Conservation (phyloP, 2,329 filamentous ascomycete genomes). For the Gaeumannomyces sp. region DNA sequence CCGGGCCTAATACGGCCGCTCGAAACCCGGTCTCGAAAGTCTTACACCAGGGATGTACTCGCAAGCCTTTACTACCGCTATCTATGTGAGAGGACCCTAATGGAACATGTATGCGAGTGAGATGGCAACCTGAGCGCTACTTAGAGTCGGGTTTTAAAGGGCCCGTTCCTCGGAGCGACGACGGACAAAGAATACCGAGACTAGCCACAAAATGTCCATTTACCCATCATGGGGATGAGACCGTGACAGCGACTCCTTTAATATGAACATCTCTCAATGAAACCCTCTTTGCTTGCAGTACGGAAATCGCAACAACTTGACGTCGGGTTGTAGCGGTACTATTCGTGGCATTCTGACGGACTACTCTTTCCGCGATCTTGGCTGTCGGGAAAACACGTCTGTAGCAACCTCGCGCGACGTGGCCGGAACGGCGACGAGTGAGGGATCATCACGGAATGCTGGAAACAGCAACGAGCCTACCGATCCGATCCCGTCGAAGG, state of each 20-base stretch:
- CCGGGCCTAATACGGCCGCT: no score
- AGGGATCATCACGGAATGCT: not conserved
- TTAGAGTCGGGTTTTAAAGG: no score
- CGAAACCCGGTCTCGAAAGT: no score
- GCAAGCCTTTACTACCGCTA: no score
- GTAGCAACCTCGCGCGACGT: not conserved
- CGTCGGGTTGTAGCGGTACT: not conserved
- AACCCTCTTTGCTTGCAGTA: not conserved
- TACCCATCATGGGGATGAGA: not conserved
- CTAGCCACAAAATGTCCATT: not conserved
- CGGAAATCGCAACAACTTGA: not conserved
- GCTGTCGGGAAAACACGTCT: not conserved
- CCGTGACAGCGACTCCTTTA: not conserved
- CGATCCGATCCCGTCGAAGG: not conserved
- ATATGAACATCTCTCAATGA: not conserved
- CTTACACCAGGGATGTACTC: no score
- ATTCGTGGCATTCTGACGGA: not conserved
- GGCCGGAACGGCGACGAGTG: not conserved
- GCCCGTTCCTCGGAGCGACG: no score
- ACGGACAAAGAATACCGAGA: no score
- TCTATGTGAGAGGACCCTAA: no score
- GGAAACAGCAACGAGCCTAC: not conserved
- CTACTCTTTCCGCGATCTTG: not conserved
- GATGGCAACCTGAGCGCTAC: no score
- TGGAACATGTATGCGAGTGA: no score